phyloP scores from a whole-genome alignment of 345 rosid genomes.

The Garcia nutans region DNA sequence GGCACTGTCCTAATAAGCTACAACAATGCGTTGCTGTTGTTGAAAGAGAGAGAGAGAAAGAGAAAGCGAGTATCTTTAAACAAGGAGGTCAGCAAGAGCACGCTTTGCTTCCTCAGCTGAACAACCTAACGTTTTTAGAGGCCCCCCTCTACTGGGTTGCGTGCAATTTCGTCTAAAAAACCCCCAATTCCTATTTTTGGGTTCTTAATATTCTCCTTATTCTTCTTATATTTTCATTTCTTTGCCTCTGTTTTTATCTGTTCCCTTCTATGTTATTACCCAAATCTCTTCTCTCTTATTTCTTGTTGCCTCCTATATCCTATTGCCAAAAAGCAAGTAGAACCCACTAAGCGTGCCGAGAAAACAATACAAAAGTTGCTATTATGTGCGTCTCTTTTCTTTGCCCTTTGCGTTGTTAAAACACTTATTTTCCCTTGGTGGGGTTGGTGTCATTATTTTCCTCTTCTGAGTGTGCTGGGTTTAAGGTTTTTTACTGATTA shows the following conservation, averaged over 20 bases:
- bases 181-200: constrained; percentile 31
- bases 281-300: neutral
- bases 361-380: constrained; percentile 23
- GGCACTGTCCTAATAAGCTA: constrained; percentile 18
- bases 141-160: constrained; percentile 34
- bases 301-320: constrained; percentile 6
- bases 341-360: constrained; percentile 42
- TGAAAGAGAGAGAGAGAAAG: neutral
- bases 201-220: neutral
- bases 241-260: neutral
- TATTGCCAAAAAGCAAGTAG: constrained; percentile 3
- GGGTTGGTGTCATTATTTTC: constrained; percentile 20
- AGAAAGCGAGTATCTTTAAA: constrained; percentile 13
- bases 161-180: constrained; percentile 41
- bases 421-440: constrained; percentile 4
- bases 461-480: constrained; percentile 14
- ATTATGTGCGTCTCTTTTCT: constrained; percentile 10
- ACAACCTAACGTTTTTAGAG: constrained; percentile 42
- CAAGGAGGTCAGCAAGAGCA: constrained; percentile 30
- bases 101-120: constrained; percentile 57
- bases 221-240: constrained; percentile 13
- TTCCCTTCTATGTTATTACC: neutral
- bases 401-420: constrained; percentile 18
- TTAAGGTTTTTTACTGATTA: constrained; percentile 19
- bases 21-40: neutral